Evolutionary conservation across 1,284 basidiomycete species (phyloP), one percentile per base, ranked within the genome.

Genomic region (Moesziomyces aphidis): DNA sequence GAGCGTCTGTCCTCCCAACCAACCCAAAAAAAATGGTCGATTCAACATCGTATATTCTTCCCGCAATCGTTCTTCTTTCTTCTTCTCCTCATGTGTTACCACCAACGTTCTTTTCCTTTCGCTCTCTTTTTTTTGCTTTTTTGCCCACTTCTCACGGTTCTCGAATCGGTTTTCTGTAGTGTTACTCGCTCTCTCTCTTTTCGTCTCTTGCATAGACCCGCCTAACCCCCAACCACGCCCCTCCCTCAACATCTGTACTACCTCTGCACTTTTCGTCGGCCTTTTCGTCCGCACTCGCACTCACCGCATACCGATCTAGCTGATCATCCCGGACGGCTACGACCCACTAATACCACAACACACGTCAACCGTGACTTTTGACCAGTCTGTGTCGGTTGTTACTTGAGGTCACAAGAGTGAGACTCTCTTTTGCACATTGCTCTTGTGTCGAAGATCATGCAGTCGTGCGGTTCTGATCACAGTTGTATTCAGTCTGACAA

Each of bases 41-140:
- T 74, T 74, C 72, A 74, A 74, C 72, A 74, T 74, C 72, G 72
- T 62, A 60, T 28, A 28, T 28, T 28, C 6, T 49, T 49, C 46
- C 56, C 62, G 59, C 59, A 54, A 50, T 42, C 26, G 28, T 44
- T 52, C 42, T 36, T 50, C 39, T 28, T 50, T 44, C 42, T 57
- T 22, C 23, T 67, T 53, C 50, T 49, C 45, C 52, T 21, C 50
- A 50, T 68, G 61, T 71, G 58, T 71, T 71, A 71, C 49, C 62
- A 65, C 28, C 57, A 22, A 51, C 22, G 54, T 56, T 62, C 19
- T 49, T 53, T 31, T 52, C 28, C 31, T 46, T 24, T 44, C 42
- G 7, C 42, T n/a, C n/a, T 61, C 48, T 24, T 5, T 23, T 23
- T 24, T 5, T 23, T 23, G 17, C 17, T 19, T 6, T 42, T 42